Conservation (phyloP, 1,284 basidiomycete species). For the Trichosporon faecale region DNA sequence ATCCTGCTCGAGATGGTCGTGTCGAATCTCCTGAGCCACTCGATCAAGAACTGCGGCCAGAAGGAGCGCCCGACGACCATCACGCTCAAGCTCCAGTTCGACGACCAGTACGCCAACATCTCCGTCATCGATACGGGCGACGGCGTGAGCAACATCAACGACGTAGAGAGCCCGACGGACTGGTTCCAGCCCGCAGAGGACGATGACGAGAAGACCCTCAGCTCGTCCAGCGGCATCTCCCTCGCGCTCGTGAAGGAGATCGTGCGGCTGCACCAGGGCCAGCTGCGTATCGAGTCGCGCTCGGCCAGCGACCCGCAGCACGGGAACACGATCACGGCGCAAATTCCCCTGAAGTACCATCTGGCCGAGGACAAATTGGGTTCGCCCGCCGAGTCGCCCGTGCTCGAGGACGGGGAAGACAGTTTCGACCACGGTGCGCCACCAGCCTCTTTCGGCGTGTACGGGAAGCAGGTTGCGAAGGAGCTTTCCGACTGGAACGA, state of each 20-base stretch:
- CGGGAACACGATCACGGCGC: constrained; percentile 21
- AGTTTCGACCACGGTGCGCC: neutral
- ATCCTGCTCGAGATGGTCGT: constrained; percentile 52
- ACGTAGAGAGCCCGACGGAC: constrained; percentile 31
- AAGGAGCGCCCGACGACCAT: constrained; percentile 44
- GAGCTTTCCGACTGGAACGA: constrained; percentile 13
- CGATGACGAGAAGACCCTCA: constrained; percentile 24
- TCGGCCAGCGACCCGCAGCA: neutral
- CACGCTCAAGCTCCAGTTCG: constrained; percentile 35
- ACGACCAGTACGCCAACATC: constrained; percentile 32
- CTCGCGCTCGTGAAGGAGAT: constrained; percentile 44
- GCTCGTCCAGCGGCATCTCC: constrained; percentile 21
- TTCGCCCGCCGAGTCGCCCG: neutral
- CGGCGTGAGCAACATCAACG: constrained; percentile 42
- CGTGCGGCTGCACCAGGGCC: constrained; percentile 52
- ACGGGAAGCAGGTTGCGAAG: constrained; percentile 15
- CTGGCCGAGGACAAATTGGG: neutral
- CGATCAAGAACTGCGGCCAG: constrained; percentile 44
- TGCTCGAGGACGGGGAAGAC: neutral
- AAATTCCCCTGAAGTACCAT: constrained; percentile 19
- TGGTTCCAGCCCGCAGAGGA: constrained; percentile 36
- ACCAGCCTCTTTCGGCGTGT: constrained; percentile 20
- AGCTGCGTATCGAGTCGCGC: constrained; percentile 38
- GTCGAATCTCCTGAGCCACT: constrained; percentile 50
- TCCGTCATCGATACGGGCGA: constrained; percentile 52